Base-by-base conservation (phyloP, 2,329 filamentous ascomycete genomes). In the Penicillium digitatum region DNA sequence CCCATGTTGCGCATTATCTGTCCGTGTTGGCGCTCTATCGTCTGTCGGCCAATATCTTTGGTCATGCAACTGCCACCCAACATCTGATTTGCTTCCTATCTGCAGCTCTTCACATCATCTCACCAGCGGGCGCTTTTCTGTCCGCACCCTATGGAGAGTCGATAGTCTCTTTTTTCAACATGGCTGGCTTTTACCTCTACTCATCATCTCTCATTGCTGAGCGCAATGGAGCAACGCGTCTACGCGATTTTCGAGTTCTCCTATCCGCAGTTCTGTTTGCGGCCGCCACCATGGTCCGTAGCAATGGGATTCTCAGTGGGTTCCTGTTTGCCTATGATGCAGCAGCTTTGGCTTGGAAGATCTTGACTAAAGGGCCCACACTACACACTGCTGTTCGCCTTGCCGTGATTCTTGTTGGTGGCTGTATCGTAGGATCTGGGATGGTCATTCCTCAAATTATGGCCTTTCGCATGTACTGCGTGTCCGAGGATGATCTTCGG, bases 71-170 rank as follows among this genome's bases (percentile, higher is more conserved):
- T n/a, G 39, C 61, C 20, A 58, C 61, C n/a, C 66, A 69, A 38
- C 60, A 59, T 42, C 59, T 70, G 52, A 52, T 71, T 59, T 59
- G 77, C 2, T 85, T 93, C 58, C 69, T 88, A 22, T 81, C 90
- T 9, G 84, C 90, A 3, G 76, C 82, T 16, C 77, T 97, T 46
- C 90, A 97, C 71, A 81, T 95, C 52, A 68, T 97, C 46, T 94
- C 89, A 0, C 93, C 94, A 0, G 94, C 89, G 0, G 93, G 93
- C 0, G 74, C 96, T 2, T 97, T 99, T 69, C 82, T 99, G 18
- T 92, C 88, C 0, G 87, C 92, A 0, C 90, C 93, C 0, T 95
- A 94, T 71, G 82, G 85, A 10, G 94, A 99, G 75, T 85, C 88
- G 59, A 72, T 87, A 0, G 96, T 91, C 72, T 86, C 93, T 0